A percentile compares a stretch with the other conserved stretches of the same genome.
Conservation (phyloP, 2,329 filamentous ascomycete genomes). For the Reticulascus tulasneorum region DNA sequence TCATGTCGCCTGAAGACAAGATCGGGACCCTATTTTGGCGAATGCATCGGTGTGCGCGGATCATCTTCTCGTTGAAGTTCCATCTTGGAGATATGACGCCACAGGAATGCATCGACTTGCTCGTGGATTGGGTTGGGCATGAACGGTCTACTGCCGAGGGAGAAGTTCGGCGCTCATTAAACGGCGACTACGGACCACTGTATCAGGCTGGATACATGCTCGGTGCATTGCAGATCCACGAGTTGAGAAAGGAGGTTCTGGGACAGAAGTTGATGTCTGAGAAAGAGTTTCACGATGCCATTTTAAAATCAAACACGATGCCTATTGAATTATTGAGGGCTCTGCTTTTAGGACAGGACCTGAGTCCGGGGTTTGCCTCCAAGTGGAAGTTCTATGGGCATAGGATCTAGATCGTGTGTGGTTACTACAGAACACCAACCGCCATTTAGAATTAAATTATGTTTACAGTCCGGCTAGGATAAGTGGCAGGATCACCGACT, state of each 20-base stretch:
- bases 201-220: slow-evolving; percentile 60
- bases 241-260: slow-evolving; percentile 45
- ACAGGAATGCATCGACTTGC: slow-evolving; percentile 51
- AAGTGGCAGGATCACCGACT: slow-evolving; percentile 9
- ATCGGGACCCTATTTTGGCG: slow-evolving; percentile 59
- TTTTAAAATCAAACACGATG: slow-evolving; percentile 49
- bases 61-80: slow-evolving; percentile 55
- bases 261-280: slow-evolving; percentile 34
- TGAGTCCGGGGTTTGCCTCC: slow-evolving; percentile 40
- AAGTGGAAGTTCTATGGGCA: slow-evolving; percentile 51
- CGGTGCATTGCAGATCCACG: slow-evolving; percentile 52
- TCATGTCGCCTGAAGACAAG: slow-evolving; percentile 44
- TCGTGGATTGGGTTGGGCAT: slow-evolving; percentile 54
- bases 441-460: too few species aligned
- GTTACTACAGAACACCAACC: too few species aligned
- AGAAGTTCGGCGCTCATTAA: slow-evolving; percentile 54
- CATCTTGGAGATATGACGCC: slow-evolving; percentile 52
- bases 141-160: slow-evolving; percentile 57
- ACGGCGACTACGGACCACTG: slow-evolving; percentile 51
- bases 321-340: slow-evolving; percentile 51
- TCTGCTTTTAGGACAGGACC: slow-evolving; percentile 35
- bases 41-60: slow-evolving; percentile 58
- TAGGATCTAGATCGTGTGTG: too few species aligned
- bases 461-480: too few species aligned
- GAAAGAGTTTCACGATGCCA: slow-evolving; percentile 52